phyloP scores from a whole-genome alignment of 257 asterid genomes.

The Nicotiana tomentosiformis region DNA sequence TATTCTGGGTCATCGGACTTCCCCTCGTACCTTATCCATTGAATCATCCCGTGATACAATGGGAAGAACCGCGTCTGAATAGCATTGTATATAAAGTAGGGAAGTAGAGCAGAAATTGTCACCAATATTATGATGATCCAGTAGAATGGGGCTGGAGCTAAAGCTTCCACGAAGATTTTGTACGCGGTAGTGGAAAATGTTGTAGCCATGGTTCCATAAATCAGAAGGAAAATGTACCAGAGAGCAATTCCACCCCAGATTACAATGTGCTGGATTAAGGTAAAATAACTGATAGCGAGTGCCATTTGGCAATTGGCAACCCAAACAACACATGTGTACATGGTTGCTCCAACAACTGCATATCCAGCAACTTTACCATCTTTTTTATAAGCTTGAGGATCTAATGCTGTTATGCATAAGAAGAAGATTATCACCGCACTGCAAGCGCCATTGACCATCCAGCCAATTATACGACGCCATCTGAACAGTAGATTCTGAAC shows the following conservation, averaged over 20 bases:
- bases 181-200: constrained; percentile 54
- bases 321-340: constrained; percentile 88
- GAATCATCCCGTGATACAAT: constrained; percentile 79
- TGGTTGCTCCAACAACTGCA: constrained; percentile 64
- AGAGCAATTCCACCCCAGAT: constrained; percentile 87
- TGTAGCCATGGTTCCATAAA: constrained; percentile 54
- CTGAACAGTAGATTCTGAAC: constrained; percentile 81
- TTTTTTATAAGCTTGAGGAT: constrained; percentile 52
- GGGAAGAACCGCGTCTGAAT: constrained; percentile 45
- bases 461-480: constrained; percentile 84
- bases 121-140: constrained; percentile 50
- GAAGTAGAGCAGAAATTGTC: constrained; percentile 33
- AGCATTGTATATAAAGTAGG: constrained; percentile 48
- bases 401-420: constrained; percentile 47
- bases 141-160: constrained; percentile 64
- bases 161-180: constrained; percentile 61
- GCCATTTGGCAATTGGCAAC: constrained; percentile 91
- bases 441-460: constrained; percentile 82
- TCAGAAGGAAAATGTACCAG: constrained; percentile 77
- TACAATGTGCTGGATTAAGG: constrained; percentile 66
- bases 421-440: constrained; percentile 73
- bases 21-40: constrained; percentile 82
- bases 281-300: constrained; percentile 80
- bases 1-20: constrained; percentile 56
- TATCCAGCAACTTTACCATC: constrained; percentile 62